Conservation (phyloP, 2,329 filamentous ascomycete genomes). For the Chaetomium sp. region DNA sequence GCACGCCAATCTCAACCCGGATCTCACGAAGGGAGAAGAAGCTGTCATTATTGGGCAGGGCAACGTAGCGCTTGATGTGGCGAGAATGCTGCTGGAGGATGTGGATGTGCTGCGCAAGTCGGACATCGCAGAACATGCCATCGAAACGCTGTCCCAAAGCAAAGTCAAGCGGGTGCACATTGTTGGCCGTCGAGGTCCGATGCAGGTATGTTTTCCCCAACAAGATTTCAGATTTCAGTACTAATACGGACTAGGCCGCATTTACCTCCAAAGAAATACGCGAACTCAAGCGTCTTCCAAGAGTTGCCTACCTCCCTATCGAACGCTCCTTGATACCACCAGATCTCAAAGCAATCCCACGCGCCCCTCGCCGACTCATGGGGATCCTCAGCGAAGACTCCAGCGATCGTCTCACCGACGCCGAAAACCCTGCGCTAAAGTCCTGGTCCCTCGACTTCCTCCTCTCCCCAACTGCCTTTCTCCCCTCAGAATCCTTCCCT, state of each 20-base stretch:
- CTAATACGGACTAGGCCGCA: constrained; percentile 48
- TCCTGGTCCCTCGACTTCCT: constrained; percentile 84
- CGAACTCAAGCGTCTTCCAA: constrained; percentile 73
- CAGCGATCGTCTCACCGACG: constrained; percentile 33
- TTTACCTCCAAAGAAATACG: constrained; percentile 94
- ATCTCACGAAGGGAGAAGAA: constrained; percentile 68
- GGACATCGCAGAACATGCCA: constrained; percentile 80
- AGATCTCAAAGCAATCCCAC: constrained; percentile 62
- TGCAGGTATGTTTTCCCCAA: constrained; percentile 56
- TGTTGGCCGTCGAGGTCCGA: constrained; percentile 81
- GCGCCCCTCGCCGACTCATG: constrained; percentile 69
- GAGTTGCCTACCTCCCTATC: constrained; percentile 65
- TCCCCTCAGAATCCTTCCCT: constrained; percentile 40
- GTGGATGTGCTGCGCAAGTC: constrained; percentile 69
- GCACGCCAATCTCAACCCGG: constrained; percentile 63
- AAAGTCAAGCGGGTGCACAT: constrained; percentile 73
- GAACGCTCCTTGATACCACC: constrained; percentile 60
- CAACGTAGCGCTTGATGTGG: constrained; percentile 92
- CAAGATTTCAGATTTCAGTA: not conserved
- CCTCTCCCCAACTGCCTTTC: constrained; percentile 67
- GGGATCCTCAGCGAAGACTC: constrained; percentile 77
- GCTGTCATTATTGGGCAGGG: constrained; percentile 90
- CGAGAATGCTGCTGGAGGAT: constrained; percentile 74
- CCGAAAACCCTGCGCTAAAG: constrained; percentile 38
- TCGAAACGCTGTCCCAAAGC: constrained; percentile 66